phyloP scores from a whole-genome alignment of 208 protist genomes.

The Trypanosoma rangeli region DNA sequence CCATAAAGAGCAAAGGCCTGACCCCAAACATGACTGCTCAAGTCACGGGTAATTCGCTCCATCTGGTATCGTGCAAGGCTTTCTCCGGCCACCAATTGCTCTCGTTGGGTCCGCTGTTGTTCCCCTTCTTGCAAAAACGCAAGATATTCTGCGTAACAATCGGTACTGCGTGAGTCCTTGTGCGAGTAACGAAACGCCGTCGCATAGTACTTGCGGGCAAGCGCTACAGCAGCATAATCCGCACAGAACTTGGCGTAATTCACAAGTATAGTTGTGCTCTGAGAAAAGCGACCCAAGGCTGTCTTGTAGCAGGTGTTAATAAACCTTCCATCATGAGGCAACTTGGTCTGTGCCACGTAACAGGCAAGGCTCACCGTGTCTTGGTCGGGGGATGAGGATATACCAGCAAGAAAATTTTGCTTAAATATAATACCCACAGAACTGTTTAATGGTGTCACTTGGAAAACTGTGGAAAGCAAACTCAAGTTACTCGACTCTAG shows the following conservation, averaged over 20 bases:
- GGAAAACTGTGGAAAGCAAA: slow-evolving; percentile 20
- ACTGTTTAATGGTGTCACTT: slow-evolving; percentile 4
- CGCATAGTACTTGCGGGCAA: slow-evolving; percentile 76
- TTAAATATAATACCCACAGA: slow-evolving; percentile 29
- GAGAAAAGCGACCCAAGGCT: slow-evolving; percentile 56
- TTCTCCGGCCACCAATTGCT: slow-evolving; percentile 47
- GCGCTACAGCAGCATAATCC: slow-evolving; percentile 40
- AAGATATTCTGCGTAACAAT: slow-evolving; percentile 79
- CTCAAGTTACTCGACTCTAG: slow-evolving; percentile 11
- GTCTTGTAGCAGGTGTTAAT: slow-evolving; percentile 68
- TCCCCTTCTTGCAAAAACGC: slow-evolving; percentile 29
- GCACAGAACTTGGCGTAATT: slow-evolving; percentile 84
- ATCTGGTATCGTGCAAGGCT: slow-evolving; percentile 51
- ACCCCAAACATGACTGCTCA: slow-evolving; percentile 4
- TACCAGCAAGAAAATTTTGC: slow-evolving; percentile 48
- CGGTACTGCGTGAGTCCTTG: slow-evolving; percentile 52
- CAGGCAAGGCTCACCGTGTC: slow-evolving; percentile 67
- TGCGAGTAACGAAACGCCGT: slow-evolving; percentile 52
- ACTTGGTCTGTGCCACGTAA: slow-evolving; percentile 69
- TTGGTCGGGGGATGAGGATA: slow-evolving; percentile 47
- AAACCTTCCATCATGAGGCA: slow-evolving; percentile 45
- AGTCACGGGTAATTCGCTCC: slow-evolving; percentile 32
- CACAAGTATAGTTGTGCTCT: slow-evolving; percentile 54
- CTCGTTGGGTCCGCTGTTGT: slow-evolving; percentile 21
- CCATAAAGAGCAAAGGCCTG: slow-evolving; percentile 55